phyloP scores from a whole-genome alignment of 163 green algal genomes.

The Botryococcus braunii region DNA sequence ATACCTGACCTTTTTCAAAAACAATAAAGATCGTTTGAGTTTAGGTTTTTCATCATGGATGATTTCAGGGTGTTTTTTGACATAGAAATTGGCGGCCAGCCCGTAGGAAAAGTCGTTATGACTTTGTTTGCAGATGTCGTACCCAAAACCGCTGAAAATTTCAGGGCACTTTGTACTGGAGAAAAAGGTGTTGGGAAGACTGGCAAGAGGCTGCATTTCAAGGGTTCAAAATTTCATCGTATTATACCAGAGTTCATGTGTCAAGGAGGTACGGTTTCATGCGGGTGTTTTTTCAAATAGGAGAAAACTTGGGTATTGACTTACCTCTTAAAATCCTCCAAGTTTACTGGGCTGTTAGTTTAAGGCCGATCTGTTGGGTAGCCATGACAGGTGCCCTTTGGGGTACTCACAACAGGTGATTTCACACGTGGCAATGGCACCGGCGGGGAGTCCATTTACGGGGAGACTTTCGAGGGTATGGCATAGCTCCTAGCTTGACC shows the following conservation, averaged over 20 bases:
- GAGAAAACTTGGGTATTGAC: not conserved
- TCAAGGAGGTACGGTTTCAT: slow-evolving; percentile 5
- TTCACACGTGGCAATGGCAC: slow-evolving; percentile 73
- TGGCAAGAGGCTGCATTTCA: slow-evolving; percentile 68
- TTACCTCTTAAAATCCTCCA: not conserved
- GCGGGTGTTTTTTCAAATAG: not conserved
- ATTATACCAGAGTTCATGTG: slow-evolving; percentile 57
- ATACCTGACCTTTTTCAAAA: too few species aligned
- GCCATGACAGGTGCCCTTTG: not conserved
- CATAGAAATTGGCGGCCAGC: slow-evolving; percentile 58
- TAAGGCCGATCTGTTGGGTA: not conserved
- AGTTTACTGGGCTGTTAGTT: not conserved
- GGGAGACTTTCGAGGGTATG: slow-evolving; percentile 71
- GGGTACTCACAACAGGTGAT: slow-evolving; percentile 6
- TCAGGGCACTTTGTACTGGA: slow-evolving; percentile 66
- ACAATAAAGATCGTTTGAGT: too few species aligned
- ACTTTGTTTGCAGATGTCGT: slow-evolving; percentile 43
- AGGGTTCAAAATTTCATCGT: slow-evolving; percentile 78
- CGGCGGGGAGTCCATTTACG: slow-evolving; percentile 95
- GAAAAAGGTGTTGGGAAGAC: slow-evolving; percentile 51
- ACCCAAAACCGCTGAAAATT: slow-evolving; percentile 68
- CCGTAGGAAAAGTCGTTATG: slow-evolving; percentile 64
- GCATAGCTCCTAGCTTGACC: too few species aligned
- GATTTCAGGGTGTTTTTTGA: slow-evolving; percentile 81
- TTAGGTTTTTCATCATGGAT: too few species aligned